phyloP scores from a whole-genome alignment of 495 filamentous ascomycete genomes.

The Cudoniella acicularis region DNA sequence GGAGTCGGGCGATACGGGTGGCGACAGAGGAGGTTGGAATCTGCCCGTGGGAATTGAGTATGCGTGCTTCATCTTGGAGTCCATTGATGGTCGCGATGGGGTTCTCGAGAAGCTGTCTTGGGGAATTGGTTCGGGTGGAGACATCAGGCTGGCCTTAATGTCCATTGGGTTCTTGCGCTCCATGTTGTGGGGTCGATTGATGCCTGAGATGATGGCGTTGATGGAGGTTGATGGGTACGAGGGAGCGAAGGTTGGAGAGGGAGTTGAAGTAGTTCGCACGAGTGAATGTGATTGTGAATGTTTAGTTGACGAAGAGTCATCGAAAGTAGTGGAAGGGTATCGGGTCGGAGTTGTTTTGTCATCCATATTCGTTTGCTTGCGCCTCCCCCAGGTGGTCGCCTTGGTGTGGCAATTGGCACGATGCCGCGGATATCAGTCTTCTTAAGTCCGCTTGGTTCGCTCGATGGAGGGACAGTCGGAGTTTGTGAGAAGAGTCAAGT shows the following conservation, averaged over 20 bases:
- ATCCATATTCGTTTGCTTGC: conserved; percentile 23
- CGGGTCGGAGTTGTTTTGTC: conserved; percentile 23
- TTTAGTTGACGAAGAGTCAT: conserved; percentile 18
- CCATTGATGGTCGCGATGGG: conserved; percentile 32
- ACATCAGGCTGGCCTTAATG: conserved; percentile 63
- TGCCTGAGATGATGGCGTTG: conserved; percentile 16
- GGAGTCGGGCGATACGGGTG: conserved; percentile 66
- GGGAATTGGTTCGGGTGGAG: conserved; percentile 64
- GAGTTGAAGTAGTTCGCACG: background rate
- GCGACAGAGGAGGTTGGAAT: conserved; percentile 57
- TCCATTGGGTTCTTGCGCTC: conserved; percentile 14
- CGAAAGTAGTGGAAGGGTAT: conserved; percentile 28
- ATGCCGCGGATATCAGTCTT: conserved; percentile 13
- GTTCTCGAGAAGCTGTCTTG: conserved; percentile 55
- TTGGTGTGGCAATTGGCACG: conserved; percentile 19
- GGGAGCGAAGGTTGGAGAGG: conserved; percentile 8
- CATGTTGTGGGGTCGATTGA: conserved; percentile 19
- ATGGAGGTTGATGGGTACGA: conserved; percentile 11
- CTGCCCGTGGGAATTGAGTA: conserved; percentile 38
- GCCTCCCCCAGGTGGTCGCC: conserved; percentile 6
- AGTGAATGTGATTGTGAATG: conserved; percentile 4
- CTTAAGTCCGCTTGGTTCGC: conserved; percentile 22
- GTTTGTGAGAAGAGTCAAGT: conserved; percentile 7
- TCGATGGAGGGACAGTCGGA: background rate
- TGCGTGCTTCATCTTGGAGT: conserved; percentile 42